A percentile compares a stretch with the other conserved stretches of the same genome.
These are phyloP conservation scores for Podila horticola DNA, from an alignment of 192 early-diverging fungal species.

Conservation along the genomic window DNA sequence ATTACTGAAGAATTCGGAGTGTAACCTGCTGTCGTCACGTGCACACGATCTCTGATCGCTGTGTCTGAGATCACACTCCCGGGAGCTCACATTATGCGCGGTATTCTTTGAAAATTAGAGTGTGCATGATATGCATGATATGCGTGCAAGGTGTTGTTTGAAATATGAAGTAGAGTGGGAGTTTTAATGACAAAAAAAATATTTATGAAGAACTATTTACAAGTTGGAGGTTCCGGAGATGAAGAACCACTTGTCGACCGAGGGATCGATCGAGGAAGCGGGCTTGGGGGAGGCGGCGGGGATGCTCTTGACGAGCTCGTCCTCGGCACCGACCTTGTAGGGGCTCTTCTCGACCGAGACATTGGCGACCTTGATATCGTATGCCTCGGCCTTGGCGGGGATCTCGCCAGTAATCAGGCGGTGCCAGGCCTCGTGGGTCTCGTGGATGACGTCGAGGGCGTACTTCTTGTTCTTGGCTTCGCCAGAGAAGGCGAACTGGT, in stretches of 20 bases:
- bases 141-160: neutral
- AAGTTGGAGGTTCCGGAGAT: slow-evolving; percentile 81
- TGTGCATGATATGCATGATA: neutral
- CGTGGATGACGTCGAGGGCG: slow-evolving; percentile 88
- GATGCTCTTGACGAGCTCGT: slow-evolving; percentile 65
- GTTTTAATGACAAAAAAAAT: slow-evolving; percentile 1
- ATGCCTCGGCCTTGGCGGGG: slow-evolving; percentile 72
- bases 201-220: slow-evolving; percentile 38
- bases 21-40: slow-evolving; percentile 1
- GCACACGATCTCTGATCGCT: neutral
- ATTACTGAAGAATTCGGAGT: neutral
- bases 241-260: slow-evolving; percentile 99
- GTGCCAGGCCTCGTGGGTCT: slow-evolving; percentile 96
- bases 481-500: slow-evolving; percentile 98
- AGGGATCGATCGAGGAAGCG: slow-evolving; percentile 79
- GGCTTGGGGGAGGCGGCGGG: slow-evolving; percentile 68
- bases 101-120: neutral
- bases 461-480: slow-evolving; percentile 91
- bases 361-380: slow-evolving; percentile 82
- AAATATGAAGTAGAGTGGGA: neutral
- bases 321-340: slow-evolving; percentile 69
- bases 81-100: neutral
- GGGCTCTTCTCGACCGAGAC: slow-evolving; percentile 77
- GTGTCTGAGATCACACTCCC: too few species aligned
- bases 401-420: slow-evolving; percentile 74